Evolutionary conservation across 768 basidiomycete species (phyloP), one percentile per base, ranked within the genome.

Genomic region (Boletus coccyginus): DNA sequence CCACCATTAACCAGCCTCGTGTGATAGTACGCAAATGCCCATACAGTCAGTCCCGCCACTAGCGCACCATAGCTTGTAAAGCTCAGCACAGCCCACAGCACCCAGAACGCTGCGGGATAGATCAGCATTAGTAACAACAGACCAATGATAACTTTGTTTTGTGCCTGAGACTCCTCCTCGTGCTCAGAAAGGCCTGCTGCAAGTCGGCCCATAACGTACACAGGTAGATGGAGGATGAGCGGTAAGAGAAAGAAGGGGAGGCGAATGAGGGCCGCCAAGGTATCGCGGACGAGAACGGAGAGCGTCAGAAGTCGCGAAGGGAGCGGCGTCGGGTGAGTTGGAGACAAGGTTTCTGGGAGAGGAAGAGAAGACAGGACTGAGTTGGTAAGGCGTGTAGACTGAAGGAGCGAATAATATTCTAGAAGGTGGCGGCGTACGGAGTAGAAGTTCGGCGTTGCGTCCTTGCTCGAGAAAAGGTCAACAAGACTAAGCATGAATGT

Each of bases 141-240:
- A 2, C 94, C 94, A 63, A 96, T 87, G 13, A 90, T 86, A 44
- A 97, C 84, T 78, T 99, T 99, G 78, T 93, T 98, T 78, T 98
- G 95, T 43, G 96, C 97, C 71, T 92, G 88, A 12, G 92, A 89
- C 70, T 98, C 96, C 71, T 98, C 88, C 69, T 98, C 94, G 58
- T 93, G 84, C 65, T 89, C 81, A 36, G 81, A 85, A 38, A 96
- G 74, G 45, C 81, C 74, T 19, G 88, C 90, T 44, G 92, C 93
- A 50, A 87, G 65, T 32, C 86, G 79, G 13, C 85, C 88, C 77
- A 96, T 85, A 57, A 86, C 73, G 73, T 98, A 98, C 45, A 90
- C 85, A 5, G 97, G 97, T 13, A 85, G 71, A 55, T 94, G 91
- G 51, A 95, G 75, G 53, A 96, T 66, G 31, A 97, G 78, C 1